Conservation (phyloP, 257 asterid genomes). For the Fraxinus excelsior region DNA sequence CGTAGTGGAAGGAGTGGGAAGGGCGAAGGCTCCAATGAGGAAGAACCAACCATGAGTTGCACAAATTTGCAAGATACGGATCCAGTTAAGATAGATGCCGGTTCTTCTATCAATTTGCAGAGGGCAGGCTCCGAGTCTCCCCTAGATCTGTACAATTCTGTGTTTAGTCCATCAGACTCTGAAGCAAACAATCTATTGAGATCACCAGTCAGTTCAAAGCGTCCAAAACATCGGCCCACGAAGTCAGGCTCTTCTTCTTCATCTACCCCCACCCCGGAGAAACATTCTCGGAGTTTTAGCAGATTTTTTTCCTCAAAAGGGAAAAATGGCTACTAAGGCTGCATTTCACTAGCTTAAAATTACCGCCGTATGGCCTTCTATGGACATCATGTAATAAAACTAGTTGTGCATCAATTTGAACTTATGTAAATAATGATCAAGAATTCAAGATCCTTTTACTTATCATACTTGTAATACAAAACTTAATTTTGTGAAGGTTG, state of each 20-base stretch:
- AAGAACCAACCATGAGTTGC: slow-evolving; percentile 59
- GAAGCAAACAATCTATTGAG: slow-evolving; percentile 53
- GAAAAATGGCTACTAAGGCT: slow-evolving; percentile 45
- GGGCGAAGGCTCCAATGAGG: slow-evolving; percentile 44
- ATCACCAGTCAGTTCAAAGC: slow-evolving; percentile 56
- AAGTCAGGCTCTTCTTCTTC: slow-evolving; percentile 66
- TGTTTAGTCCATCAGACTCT: slow-evolving; percentile 55
- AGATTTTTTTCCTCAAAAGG: slow-evolving; percentile 80
- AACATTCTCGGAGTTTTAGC: slow-evolving; percentile 72
- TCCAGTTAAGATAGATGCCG: slow-evolving; percentile 46
- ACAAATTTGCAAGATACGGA: slow-evolving; percentile 50
- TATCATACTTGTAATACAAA: slow-evolving; percentile 27
- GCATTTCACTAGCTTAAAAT: slow-evolving; percentile 20
- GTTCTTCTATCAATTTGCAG: slow-evolving; percentile 41
- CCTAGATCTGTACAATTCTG: slow-evolving; percentile 36
- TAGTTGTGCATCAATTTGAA: slow-evolving; percentile 29
- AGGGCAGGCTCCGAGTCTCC: slow-evolving; percentile 64
- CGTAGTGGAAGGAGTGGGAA: slow-evolving; percentile 39
- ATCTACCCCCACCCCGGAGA: slow-evolving; percentile 72
- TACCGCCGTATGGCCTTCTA: background rate
- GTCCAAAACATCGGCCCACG: slow-evolving; percentile 57
- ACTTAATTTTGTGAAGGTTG: slow-evolving; percentile 27
- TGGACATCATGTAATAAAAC: slow-evolving; percentile 18
- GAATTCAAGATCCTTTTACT: slow-evolving; percentile 18
- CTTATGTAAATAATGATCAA: slow-evolving; percentile 42